Evolutionary conservation across 257 asterid genomes (phyloP).

Genomic region (Solanum verrucosum): DNA sequence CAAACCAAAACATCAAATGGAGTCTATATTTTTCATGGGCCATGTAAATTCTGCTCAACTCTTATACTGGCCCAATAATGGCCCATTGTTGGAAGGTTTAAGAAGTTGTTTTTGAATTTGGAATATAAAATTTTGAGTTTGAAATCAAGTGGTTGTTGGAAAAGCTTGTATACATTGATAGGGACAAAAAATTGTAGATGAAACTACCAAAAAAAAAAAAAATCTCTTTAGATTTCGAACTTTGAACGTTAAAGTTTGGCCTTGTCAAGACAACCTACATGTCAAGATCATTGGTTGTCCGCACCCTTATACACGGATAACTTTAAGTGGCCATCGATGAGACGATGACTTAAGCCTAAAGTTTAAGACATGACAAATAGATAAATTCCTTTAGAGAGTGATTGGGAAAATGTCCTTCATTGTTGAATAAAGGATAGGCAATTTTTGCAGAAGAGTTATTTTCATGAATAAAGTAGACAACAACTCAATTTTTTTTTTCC

Average conservation of each 20-base stretch:
- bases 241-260: too few species aligned
- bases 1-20: neutral
- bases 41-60: neutral
- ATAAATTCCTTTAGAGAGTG: neutral
- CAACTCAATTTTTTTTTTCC: neutral
- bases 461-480: neutral
- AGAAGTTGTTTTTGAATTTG: neutral
- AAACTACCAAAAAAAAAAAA: neutral
- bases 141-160: neutral
- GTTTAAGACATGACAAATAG: neutral
- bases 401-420: neutral
- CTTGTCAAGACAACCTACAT: too few species aligned
- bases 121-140: neutral
- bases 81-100: neutral
- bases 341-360: neutral
- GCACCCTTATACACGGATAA: too few species aligned
- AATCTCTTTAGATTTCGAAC: neutral
- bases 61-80: neutral
- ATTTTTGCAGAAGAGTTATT: neutral
- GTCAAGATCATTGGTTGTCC: too few species aligned
- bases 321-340: neutral
- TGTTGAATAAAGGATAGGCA: neutral
- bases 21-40: neutral
- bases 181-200: neutral
- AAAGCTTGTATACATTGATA: neutral